Evolutionary conservation across 441 rosid genomes (phyloP).

Genomic region (Kokia cookei): DNA sequence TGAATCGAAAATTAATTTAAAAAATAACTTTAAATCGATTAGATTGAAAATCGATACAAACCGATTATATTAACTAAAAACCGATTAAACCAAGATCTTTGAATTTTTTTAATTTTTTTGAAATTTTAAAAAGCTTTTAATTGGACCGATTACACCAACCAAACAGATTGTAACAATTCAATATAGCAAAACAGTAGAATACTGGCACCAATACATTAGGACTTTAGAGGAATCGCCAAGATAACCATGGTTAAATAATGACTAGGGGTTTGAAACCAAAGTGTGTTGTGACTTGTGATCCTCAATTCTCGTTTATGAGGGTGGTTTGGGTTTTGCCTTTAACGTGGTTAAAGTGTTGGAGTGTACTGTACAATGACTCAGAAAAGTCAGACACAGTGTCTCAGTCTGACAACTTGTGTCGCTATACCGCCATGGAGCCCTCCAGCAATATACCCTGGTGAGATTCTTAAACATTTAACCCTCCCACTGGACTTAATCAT

Average conservation of each 20-base stretch:
- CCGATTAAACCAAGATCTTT: too few relatives aligned
- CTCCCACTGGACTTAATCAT: neutral
- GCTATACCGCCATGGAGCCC: neutral
- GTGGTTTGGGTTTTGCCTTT: neutral
- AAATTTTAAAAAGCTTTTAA: too few relatives aligned
- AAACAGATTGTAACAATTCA: neutral
- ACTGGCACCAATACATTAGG: neutral
- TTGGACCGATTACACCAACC: too few relatives aligned
- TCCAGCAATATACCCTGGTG: neutral
- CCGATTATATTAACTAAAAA: too few relatives aligned
- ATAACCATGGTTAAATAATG: neutral
- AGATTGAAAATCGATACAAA: too few relatives aligned
- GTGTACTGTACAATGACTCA: neutral
- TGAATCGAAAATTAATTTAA: too few relatives aligned
- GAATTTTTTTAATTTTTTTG: too few relatives aligned
- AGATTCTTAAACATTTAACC: neutral
- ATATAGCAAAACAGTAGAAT: neutral
- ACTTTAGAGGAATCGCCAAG: neutral
- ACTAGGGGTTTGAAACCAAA: neutral
- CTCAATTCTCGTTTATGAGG: too few relatives aligned
- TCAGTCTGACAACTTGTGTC: constrained; percentile 17
- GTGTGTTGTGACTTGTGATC: neutral
- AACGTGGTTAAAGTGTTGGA: neutral
- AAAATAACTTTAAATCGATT: too few relatives aligned
- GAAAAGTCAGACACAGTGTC: constrained; percentile 10